Evolutionary conservation across 1,139 yeast species (phyloP), one percentile per base, ranked within the genome.

Genomic region (Blastobotrys petasosporus): DNA sequence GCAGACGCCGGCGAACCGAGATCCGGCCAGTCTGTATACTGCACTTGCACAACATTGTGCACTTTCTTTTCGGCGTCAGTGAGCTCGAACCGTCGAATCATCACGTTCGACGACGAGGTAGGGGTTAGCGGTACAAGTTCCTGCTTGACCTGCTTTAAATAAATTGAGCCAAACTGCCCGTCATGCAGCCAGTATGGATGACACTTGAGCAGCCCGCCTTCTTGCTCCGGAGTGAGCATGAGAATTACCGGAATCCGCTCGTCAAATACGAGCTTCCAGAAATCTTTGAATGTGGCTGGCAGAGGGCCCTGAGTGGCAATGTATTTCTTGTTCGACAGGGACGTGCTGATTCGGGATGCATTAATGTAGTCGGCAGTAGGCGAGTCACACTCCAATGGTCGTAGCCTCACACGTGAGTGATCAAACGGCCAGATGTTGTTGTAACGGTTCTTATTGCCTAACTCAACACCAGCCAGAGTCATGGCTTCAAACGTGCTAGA

Each of bases 271-370:
- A 84, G 82, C 55, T 79, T 77, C 94, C 95, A 87, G 59, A 86
- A 86, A 61, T 86, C 95, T 11, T 79, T 80, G 49, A 82, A 74
- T 0, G 95, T 85, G 17, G 81, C 77, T 2, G 80, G 79, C 35
- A 86, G 64, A 1, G 96, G 96, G 1, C 94, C 95, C 55, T 86
- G 95, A 0, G 95, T 82, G 0, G 95, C 95, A 53, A 86, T 82
- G 59, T 82, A 84, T 43, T 74, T 68, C 34, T 63, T 61, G 32
- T 43, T 57, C 42, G 55, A 54, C 29, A 60, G 71, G 54, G 51
- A 52, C n/a, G 46, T 57, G 2, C 64, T 55, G 20, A 81, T 64
- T 56, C 76, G 77, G 52, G 78, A 77, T 1, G 87, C 88, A 59
- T 82, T 82, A 57, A 82, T 76, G 57, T 82, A 79, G 54, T 77